Conservation (phyloP, 306 rosid genomes). For the Casuarina equisetifolia region DNA sequence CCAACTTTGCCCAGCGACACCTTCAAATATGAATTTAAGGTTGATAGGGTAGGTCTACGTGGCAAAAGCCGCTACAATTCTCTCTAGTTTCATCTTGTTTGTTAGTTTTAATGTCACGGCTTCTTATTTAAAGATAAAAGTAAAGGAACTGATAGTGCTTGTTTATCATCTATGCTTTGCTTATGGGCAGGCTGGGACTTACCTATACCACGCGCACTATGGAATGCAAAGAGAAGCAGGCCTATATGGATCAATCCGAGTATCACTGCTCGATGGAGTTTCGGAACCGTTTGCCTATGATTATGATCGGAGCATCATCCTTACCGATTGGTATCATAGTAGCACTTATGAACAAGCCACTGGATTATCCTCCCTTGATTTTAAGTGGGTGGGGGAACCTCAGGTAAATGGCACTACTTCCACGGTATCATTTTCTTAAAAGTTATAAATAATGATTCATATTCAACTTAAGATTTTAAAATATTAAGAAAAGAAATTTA, state of each 20-base stretch:
- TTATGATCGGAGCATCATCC: constrained; percentile 69
- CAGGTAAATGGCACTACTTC: constrained; percentile 39
- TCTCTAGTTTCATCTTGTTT: too few species aligned
- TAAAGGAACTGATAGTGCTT: background rate
- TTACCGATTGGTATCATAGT: constrained; percentile 80
- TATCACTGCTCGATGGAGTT: constrained; percentile 47
- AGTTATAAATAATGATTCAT: too few species aligned
- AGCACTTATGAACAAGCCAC: constrained; percentile 63
- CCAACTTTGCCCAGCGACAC: constrained; percentile 82
- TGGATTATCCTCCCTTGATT: constrained; percentile 52
- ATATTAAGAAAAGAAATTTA: too few species aligned
- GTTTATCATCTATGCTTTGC: background rate
- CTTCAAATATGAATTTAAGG: constrained; percentile 66
- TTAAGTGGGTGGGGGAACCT: constrained; percentile 78
- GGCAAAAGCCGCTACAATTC: background rate
- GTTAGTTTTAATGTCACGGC: background rate
- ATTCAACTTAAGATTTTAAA: too few species aligned
- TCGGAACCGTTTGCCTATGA: constrained; percentile 79
- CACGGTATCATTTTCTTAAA: too few species aligned
- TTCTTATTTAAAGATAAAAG: background rate
- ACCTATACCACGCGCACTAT: constrained; percentile 84
- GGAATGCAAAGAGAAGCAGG: constrained; percentile 96
- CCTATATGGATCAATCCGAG: constrained; percentile 65
- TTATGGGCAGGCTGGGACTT: constrained; percentile 72
- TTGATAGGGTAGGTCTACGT: constrained; percentile 63